phyloP scores from a whole-genome alignment of 371 early-diverging fungal species.

The Mortierella sp. region DNA sequence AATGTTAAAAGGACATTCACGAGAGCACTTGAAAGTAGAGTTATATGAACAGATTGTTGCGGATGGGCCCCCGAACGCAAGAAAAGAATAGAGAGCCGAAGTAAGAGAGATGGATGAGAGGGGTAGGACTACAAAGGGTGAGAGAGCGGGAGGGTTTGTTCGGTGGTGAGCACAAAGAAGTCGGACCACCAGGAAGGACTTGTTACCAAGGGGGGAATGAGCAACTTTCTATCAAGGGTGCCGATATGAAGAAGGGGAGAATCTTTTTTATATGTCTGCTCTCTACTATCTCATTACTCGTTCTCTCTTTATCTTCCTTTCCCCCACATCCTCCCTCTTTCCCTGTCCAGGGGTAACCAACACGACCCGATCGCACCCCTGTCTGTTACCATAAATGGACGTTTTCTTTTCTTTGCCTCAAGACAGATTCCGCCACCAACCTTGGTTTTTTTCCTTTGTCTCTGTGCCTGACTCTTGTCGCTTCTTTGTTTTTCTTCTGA shows the following conservation, averaged over 20 bases:
- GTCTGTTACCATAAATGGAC: too few relatives aligned
- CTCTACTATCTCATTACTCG: too few relatives aligned
- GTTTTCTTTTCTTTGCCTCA: too few relatives aligned
- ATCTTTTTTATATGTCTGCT: too few relatives aligned
- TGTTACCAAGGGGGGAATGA: too few relatives aligned
- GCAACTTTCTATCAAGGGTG: too few relatives aligned
- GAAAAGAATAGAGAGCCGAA: neutral
- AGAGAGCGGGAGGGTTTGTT: neutral
- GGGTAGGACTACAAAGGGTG: neutral
- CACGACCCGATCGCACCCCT: too few relatives aligned
- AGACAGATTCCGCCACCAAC: too few relatives aligned
- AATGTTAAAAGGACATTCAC: neutral
- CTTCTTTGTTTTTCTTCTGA: neutral
- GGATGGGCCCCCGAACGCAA: neutral
- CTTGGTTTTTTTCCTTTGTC: neutral
- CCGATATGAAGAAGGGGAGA: too few relatives aligned
- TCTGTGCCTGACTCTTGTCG: neutral
- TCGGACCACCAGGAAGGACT: too few relatives aligned
- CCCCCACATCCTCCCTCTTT: neutral
- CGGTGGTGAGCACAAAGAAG: neutral
- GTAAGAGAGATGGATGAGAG: slow-evolving; percentile 10
- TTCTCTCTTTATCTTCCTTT: neutral
- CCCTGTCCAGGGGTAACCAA: neutral
- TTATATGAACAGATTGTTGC: slow-evolving; percentile 6
- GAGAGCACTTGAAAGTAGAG: neutral